These are phyloP conservation scores for Austroboletus eburneus DNA, from an alignment of 768 basidiomycete species.

Conservation along the genomic window DNA sequence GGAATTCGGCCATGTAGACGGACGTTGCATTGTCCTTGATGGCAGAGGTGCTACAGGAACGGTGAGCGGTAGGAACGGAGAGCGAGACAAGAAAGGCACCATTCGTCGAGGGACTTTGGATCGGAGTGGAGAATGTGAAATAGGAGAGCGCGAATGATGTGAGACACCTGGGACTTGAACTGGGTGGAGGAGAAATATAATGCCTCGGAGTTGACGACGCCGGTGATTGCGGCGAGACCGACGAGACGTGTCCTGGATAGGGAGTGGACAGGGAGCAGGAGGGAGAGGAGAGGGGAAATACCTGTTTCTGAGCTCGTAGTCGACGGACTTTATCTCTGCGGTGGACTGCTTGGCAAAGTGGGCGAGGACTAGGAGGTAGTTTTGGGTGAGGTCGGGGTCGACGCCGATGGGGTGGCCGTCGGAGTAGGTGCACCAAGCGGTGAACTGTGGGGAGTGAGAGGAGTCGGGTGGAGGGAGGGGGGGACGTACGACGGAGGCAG, in stretches of 20 bases:
- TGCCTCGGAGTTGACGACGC: slow-evolving; percentile 80
- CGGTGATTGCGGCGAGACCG: slow-evolving; percentile 78
- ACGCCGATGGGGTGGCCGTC: slow-evolving; percentile 80
- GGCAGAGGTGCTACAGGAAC: slow-evolving; percentile 43
- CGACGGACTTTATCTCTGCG: slow-evolving; percentile 42
- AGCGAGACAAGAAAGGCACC: slow-evolving; percentile 41
- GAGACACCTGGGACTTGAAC: slow-evolving; percentile 66
- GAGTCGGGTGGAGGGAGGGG: neutral
- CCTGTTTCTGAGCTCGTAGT: slow-evolving; percentile 76
- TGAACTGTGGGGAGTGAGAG: slow-evolving; percentile 52
- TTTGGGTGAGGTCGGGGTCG: slow-evolving; percentile 62
- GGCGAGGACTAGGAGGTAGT: slow-evolving; percentile 64
- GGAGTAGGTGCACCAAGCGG: slow-evolving; percentile 89
- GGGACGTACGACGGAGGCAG: slow-evolving; percentile 71
- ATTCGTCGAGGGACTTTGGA: slow-evolving; percentile 55
- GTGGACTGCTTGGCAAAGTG: slow-evolving; percentile 63
- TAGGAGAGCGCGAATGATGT: slow-evolving; percentile 70
- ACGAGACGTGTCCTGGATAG: slow-evolving; percentile 70
- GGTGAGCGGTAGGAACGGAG: neutral
- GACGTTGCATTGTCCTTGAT: slow-evolving; percentile 71
- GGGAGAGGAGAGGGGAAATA: slow-evolving; percentile 22
- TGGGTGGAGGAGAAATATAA: slow-evolving; percentile 68
- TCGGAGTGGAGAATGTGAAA: slow-evolving; percentile 62
- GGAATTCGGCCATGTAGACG: slow-evolving; percentile 80
- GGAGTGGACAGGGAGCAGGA: neutral